These are phyloP conservation scores for Zymoseptoria tritici DNA, from an alignment of 2,329 filamentous ascomycete species.

Conservation along the genomic window DNA sequence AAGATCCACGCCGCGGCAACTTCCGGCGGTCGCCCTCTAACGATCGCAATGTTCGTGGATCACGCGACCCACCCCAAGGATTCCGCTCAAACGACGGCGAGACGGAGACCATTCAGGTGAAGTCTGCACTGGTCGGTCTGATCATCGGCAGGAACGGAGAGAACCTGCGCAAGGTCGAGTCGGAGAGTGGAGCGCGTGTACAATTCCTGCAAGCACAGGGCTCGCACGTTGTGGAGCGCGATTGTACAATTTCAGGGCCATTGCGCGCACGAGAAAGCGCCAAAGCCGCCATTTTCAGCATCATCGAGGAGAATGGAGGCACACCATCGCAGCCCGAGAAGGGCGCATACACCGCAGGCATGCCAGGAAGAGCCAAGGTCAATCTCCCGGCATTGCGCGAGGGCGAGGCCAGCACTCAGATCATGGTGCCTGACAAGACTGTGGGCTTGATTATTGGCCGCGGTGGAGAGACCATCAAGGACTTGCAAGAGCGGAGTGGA, in stretches of 20 bases:
- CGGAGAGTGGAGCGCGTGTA: constrained; percentile 73
- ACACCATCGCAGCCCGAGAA: constrained; percentile 33
- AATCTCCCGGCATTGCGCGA: constrained; percentile 55
- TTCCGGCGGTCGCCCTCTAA: constrained; percentile 68
- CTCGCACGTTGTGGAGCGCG: constrained; percentile 62
- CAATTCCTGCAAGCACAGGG: constrained; percentile 78
- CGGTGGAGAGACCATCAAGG: constrained; percentile 84
- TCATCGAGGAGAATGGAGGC: constrained; percentile 78
- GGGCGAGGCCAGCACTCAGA: constrained; percentile 79
- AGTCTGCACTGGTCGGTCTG: constrained; percentile 77
- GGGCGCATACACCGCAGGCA: constrained; percentile 29
- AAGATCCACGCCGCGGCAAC: constrained; percentile 50
- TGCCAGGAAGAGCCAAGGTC: constrained; percentile 30
- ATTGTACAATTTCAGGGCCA: constrained; percentile 78
- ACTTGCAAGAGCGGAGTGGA: constrained; percentile 83
- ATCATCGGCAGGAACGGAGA: constrained; percentile 89
- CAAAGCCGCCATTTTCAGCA: constrained; percentile 74
- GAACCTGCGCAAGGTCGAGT: constrained; percentile 77
- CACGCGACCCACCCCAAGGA: constrained; percentile 17
- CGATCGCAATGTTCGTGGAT: constrained; percentile 30
- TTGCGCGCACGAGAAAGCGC: constrained; percentile 66
- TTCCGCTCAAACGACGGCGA: constrained; percentile 53
- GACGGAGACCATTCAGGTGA: constrained; percentile 78
- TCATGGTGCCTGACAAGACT: constrained; percentile 90
- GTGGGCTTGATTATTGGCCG: constrained; percentile 92